Percentiles rank a stretch among this genome's conserved stretches.
Conservation (phyloP, 192 early-diverging fungal species). For the Phlyctochytrium planicorne region DNA sequence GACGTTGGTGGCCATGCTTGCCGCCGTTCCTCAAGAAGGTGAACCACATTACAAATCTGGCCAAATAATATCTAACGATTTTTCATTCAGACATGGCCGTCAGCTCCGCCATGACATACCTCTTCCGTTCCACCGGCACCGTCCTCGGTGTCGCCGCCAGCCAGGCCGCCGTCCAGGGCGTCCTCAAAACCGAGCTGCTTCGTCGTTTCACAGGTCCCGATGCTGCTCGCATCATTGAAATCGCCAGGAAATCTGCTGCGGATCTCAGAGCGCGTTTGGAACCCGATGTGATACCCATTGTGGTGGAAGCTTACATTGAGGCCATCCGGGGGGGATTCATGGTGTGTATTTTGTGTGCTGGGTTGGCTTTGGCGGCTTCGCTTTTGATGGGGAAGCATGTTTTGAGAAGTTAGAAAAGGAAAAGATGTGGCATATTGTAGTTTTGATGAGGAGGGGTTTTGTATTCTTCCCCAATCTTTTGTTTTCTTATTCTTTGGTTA, state of each 20-base stretch:
- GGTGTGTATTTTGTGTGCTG: not conserved
- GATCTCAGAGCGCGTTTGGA: not conserved
- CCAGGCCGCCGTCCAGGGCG: constrained; percentile 39
- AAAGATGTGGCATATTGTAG: too few relatives aligned
- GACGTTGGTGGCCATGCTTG: constrained; percentile 9
- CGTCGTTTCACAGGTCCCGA: not conserved
- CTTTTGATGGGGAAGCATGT: constrained; percentile 7
- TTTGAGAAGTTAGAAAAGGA: not conserved
- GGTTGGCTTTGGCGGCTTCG: not conserved
- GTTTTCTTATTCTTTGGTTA: too few relatives aligned
- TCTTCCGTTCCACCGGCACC: constrained; percentile 14
- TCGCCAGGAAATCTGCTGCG: not conserved
- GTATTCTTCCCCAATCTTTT: too few relatives aligned
- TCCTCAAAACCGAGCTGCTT: constrained; percentile 21
- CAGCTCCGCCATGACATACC: constrained; percentile 7
- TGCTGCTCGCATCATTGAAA: not conserved
- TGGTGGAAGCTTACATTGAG: not conserved
- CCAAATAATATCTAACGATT: too few relatives aligned
- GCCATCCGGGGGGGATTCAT: not conserved
- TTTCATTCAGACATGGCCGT: constrained; percentile 4
- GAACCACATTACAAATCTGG: too few relatives aligned
- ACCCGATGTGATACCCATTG: not conserved
- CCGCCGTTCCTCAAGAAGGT: not conserved
- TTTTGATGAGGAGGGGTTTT: too few relatives aligned
- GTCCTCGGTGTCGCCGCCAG: constrained; percentile 7